Base-by-base conservation (phyloP, 495 filamentous ascomycete genomes). In the Penicillium diatomitis region DNA sequence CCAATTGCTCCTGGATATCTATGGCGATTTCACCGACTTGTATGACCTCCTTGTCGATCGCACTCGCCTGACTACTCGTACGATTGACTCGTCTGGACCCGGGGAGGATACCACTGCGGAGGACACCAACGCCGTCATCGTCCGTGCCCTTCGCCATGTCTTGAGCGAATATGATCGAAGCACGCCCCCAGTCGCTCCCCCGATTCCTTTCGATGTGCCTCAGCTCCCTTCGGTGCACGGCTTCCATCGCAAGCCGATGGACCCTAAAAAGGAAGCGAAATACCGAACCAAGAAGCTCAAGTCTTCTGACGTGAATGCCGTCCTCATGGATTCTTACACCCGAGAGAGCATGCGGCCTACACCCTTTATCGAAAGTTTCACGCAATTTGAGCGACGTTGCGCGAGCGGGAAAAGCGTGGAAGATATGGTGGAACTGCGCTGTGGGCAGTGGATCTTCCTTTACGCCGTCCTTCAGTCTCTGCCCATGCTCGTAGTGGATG, bases 401-500 rank as follows among this genome's bases (percentile, higher is more conserved):
- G 85, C 84, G 5, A 78, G 79, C 46, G 80, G 82, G n/a, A 87
- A 82, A 57, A 80, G 73, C 32, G 66, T 86, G 4, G 75, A 83
- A 6, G 88, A 96, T 46, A 69, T 96, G 6, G 68, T 72, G 12
- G 87, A 95, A 55, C 75, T 88, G 49, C 81, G 92, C 28, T 77
- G 82, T 33, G 92, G 92, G 11, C 81, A 90, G 59, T 98, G 94
- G 94, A 77, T 98, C 38, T 95, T 98, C 75, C 72, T 96, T 39
- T 97, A 98, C 63, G 86, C 84, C 28, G 80, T 95, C 9, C 73
- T 97, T 8, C 90, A 98, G 65, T 83, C 88, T 0, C 79, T 97
- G 9, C 94, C 94, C 1, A 80, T 96, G 75, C 72, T 96, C 4
- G 86, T 94, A 2, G 78, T 94, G 29, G 94, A 97, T 68, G 90